phyloP scores from a whole-genome alignment of 2,329 filamentous ascomycete genomes.

The Nakataea oryzae region DNA sequence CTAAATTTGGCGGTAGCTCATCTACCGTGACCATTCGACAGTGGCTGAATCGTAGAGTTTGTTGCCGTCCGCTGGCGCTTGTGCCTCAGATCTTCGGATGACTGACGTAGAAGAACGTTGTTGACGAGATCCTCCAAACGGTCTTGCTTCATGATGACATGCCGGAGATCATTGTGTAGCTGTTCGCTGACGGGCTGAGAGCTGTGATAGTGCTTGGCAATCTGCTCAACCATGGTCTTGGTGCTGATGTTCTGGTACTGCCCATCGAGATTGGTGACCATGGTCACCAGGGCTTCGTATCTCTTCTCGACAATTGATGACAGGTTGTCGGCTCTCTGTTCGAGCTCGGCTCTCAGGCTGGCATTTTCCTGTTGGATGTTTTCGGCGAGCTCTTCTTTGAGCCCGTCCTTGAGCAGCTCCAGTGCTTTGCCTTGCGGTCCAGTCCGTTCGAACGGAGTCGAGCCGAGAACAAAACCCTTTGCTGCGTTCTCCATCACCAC shows the following conservation, averaged over 20 bases:
- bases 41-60: not conserved
- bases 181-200: not conserved
- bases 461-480: no score
- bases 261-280: slow-evolving; percentile 27
- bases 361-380: not conserved
- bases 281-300: slow-evolving; percentile 21
- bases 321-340: not conserved
- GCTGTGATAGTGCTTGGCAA: slow-evolving; percentile 11
- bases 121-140: not conserved
- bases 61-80: not conserved
- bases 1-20: not conserved
- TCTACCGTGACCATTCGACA: not conserved
- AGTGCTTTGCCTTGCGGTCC: no score
- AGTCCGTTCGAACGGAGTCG: no score
- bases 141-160: not conserved
- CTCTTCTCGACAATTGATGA: slow-evolving; percentile 3
- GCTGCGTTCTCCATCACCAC: not conserved
- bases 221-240: slow-evolving; percentile 26
- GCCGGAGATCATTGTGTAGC: not conserved
- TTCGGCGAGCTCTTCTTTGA: not conserved
- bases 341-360: not conserved
- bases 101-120: no score
- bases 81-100: not conserved
- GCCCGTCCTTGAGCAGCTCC: no score
- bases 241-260: slow-evolving; percentile 40